A percentile compares a stretch with the other conserved stretches of the same genome.
These are phyloP conservation scores for Ambrosiella cleistominuta DNA, from an alignment of 2,329 filamentous ascomycete genomes.

Conservation along the genomic window DNA sequence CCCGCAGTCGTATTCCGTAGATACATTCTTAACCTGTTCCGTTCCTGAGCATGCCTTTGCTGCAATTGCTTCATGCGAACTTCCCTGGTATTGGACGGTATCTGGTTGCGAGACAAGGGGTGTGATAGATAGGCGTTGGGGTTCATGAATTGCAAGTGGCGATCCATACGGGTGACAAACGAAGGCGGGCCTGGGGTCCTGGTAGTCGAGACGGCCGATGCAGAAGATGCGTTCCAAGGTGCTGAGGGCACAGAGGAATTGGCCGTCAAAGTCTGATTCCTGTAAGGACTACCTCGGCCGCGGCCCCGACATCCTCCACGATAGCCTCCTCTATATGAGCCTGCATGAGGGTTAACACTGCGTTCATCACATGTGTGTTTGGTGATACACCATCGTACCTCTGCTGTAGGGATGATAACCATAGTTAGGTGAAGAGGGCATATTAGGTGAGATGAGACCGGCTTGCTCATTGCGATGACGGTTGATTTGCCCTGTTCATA, in stretches of 20 bases:
- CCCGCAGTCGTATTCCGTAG: slow-evolving; percentile 1
- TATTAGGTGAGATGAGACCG: slow-evolving; percentile 15
- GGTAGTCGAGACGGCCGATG: slow-evolving; percentile 16
- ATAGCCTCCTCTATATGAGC: slow-evolving; percentile 15
- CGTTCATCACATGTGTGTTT: background rate
- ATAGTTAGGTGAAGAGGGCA: background rate
- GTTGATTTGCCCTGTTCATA: slow-evolving; percentile 55
- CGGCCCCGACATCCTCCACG: slow-evolving; percentile 19
- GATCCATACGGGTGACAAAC: slow-evolving; percentile 58
- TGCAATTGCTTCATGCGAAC: background rate
- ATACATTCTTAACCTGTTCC: slow-evolving; percentile 5
- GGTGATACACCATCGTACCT: slow-evolving; percentile 21
- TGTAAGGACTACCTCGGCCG: slow-evolving; percentile 15
- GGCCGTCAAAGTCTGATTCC: background rate
- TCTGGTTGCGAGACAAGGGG: slow-evolving; percentile 17
- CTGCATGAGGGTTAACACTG: background rate
- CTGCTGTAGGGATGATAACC: slow-evolving; percentile 19
- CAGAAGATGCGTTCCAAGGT: slow-evolving; percentile 13
- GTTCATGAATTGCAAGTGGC: slow-evolving; percentile 71
- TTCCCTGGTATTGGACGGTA: background rate
- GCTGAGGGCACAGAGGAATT: slow-evolving; percentile 19
- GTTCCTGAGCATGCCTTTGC: slow-evolving; percentile 5
- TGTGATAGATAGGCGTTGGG: slow-evolving; percentile 35
- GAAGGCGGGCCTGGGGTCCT: slow-evolving; percentile 15
- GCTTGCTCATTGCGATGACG: slow-evolving; percentile 52